Evolutionary conservation across 305 asterid genomes (phyloP).

Genomic region (Fraxinus ornus): DNA sequence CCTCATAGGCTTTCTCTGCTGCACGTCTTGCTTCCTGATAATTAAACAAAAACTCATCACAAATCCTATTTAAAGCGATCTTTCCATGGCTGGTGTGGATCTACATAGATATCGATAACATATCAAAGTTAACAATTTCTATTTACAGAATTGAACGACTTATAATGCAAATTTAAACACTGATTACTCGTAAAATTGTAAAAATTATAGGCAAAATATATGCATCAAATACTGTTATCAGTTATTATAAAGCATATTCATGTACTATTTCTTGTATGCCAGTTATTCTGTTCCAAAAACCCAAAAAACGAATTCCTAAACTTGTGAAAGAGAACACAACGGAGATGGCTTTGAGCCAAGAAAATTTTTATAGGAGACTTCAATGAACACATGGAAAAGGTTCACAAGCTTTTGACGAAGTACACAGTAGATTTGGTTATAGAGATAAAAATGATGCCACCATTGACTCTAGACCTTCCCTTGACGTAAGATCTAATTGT

Average conservation of each 20-base stretch:
- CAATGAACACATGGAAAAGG: not conserved
- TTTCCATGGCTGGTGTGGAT: not conserved
- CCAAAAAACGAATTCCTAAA: not conserved
- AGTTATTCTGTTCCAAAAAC: not conserved
- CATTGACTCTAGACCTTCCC: not conserved
- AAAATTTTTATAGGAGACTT: not conserved
- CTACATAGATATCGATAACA: not conserved
- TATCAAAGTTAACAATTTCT: not conserved
- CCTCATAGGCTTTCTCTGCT: slow-evolving; percentile 76
- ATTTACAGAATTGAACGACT: not conserved
- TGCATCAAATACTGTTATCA: not conserved
- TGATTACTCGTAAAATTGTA: not conserved
- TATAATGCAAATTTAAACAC: not conserved
- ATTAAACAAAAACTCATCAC: slow-evolving; percentile 2
- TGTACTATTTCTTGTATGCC: not conserved
- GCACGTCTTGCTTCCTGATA: slow-evolving; percentile 81
- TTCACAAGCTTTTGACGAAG: not conserved
- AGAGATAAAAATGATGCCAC: not conserved
- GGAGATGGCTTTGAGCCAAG: not conserved
- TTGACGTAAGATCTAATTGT: not conserved
- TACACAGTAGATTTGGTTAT: not conserved
- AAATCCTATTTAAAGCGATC: not conserved
- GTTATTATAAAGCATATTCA: not conserved
- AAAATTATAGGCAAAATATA: not conserved
- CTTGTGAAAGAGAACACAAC: not conserved